Evolutionary conservation across 371 early-diverging fungal genomes (phyloP), one percentile per base, ranked within the genome.

Genomic region (Entomophthora muscae): DNA sequence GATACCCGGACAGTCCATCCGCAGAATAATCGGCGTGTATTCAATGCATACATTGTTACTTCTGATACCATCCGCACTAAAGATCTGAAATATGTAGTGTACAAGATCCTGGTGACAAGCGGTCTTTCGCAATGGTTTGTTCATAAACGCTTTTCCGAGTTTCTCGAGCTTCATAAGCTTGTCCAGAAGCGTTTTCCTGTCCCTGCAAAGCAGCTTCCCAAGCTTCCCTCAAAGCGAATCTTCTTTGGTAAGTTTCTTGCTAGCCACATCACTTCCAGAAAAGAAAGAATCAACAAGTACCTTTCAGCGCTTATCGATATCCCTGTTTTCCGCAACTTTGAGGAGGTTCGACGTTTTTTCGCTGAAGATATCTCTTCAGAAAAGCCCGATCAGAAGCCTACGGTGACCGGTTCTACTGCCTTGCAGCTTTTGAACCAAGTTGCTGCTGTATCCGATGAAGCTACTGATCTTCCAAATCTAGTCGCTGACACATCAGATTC

Each of bases 81-180:
- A 10, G 28, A 27, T 55, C 10, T 24, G 26, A 57, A 64, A 24
- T 64, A 56, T 32, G 32, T 52, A 3, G 57, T 54, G 17, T 64
- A 54, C 22, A 53, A 55, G 22, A 55, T 64, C 23, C 42, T 32
- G 22, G 64, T 55, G 2, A 55, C 55, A 13, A 23, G 27, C 30
- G 64, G 55, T 1, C 27, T 42, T 10, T 22, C 22, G 23, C 64
- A 64, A 33, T 64, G 64, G 64, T 24, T 26, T n/a, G 21, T 55
- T 7, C 21, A 24, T 23, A 64, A 55, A 29, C 28, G 64, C 29
- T 64, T 55, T 42, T 32, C 32, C 54, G 64, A 64, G 27, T 54
- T 64, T 33, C 56, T 22, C 26, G 22, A 53, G 23, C 26, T 64
- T n/a, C 64, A 64, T 27, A 23, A 26, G 7, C 24, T 27, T 12